Percentiles rank a stretch among this genome's conserved stretches.
Conservation (phyloP, 2,329 filamentous ascomycete genomes). For the Esteya vermicola region DNA sequence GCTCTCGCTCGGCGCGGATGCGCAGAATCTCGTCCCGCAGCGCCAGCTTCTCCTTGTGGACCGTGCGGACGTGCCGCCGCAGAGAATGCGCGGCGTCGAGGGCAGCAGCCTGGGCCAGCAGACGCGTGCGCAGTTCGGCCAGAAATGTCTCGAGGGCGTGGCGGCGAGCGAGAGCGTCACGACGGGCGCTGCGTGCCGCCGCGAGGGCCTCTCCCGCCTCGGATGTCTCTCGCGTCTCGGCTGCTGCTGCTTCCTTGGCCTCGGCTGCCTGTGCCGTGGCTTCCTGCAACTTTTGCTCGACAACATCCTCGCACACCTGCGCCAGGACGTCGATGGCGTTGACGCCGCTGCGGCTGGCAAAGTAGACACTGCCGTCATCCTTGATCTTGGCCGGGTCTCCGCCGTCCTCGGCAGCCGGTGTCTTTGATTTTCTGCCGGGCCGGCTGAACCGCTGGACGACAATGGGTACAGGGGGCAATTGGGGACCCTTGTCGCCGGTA, state of each 20-base stretch:
- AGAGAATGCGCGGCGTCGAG: conserved; percentile 45
- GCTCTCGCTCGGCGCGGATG: conserved; percentile 43
- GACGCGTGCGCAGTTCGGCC: conserved; percentile 37
- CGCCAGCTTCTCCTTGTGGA: conserved; percentile 40
- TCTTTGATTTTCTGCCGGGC: conserved; percentile 5
- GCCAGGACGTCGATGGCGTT: conserved; percentile 49
- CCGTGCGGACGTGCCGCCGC: conserved; percentile 40
- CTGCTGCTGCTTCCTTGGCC: conserved; percentile 16
- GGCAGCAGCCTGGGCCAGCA: conserved; percentile 47
- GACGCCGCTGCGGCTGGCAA: conserved; percentile 37
- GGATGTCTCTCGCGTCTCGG: conserved; percentile 18
- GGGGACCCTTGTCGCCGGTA: not conserved
- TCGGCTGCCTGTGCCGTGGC: conserved; percentile 25
- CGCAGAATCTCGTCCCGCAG: conserved; percentile 47
- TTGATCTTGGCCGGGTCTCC: conserved; percentile 8
- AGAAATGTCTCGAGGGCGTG: conserved; percentile 43
- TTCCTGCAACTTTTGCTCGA: conserved; percentile 33
- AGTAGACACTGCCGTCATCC: conserved; percentile 34
- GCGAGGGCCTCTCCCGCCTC: not conserved
- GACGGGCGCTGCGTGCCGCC: not conserved
- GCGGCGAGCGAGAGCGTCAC: conserved; percentile 22
- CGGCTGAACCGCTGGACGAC: conserved; percentile 47
- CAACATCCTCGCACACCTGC: conserved; percentile 46
- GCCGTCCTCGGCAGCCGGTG: conserved; percentile 30
- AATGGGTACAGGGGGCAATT: conserved; percentile 29